Percentiles rank a stretch among this genome's conserved stretches.
Evolutionary conservation across 202 grass and related monocot species (phyloP).

Genomic region (Zoysia matrella): DNA sequence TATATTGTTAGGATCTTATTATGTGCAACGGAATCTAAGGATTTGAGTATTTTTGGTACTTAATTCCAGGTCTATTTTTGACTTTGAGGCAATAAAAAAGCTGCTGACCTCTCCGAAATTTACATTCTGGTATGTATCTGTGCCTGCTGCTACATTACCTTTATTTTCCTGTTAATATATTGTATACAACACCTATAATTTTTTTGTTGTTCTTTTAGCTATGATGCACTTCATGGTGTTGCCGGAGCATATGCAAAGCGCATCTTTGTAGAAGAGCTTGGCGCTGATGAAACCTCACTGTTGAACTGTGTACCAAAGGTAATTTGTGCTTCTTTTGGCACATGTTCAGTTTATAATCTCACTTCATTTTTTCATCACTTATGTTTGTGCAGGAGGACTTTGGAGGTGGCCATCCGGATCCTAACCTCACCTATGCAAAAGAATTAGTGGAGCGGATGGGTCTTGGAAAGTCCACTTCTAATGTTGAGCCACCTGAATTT

Average conservation of each 20-base stretch:
- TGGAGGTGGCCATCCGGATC: constrained; percentile 95
- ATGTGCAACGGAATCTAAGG: not conserved
- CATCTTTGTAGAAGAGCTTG: constrained; percentile 97
- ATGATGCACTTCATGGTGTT: constrained; percentile 95
- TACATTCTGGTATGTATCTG: constrained; percentile 79
- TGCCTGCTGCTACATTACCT: constrained; percentile 6
- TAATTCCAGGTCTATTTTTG: constrained; percentile 82
- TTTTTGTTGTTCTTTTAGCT: constrained; percentile 57
- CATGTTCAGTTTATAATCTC: constrained; percentile 18
- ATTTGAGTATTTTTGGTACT: constrained; percentile 35
- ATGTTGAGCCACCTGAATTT: constrained; percentile 84
- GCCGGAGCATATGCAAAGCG: constrained; percentile 86
- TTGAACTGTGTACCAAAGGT: constrained; percentile 96
- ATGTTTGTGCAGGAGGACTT: constrained; percentile 86
- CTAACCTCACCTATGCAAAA: constrained; percentile 98
- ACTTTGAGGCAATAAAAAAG: constrained; percentile 89
- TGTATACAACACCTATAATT: constrained; percentile 28
- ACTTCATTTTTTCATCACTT: constrained; percentile 17
- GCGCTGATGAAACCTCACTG: constrained; percentile 85
- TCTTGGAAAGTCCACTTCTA: constrained; percentile 74
- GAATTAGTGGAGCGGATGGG: constrained; percentile 95
- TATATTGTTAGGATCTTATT: constrained; percentile 10
- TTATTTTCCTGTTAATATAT: constrained; percentile 16
- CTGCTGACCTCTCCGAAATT: constrained; percentile 89
- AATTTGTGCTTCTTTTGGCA: constrained; percentile 29